Conservation (phyloP, 805 yeast species). For the Teunomyces tritomae region DNA sequence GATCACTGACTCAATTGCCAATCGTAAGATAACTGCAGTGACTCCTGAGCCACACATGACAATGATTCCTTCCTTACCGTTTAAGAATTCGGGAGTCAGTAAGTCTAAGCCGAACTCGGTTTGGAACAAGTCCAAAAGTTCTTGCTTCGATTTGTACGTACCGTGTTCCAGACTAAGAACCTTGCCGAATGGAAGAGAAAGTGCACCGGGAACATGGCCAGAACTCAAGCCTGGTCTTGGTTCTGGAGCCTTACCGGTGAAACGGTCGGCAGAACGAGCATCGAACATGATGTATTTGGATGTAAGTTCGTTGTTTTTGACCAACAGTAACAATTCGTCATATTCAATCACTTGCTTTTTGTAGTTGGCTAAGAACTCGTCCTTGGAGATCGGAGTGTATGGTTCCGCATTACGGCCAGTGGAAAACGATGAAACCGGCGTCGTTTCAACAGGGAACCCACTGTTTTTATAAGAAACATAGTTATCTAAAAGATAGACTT, state of each 20-base stretch:
- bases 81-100: slow-evolving; percentile 22
- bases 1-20: slow-evolving; percentile 51
- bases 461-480: slow-evolving; percentile 49
- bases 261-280: slow-evolving; percentile 77
- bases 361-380: slow-evolving; percentile 31
- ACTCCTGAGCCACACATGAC: slow-evolving; percentile 97
- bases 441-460: slow-evolving; percentile 47
- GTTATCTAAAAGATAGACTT: slow-evolving; percentile 69
- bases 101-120: slow-evolving; percentile 32
- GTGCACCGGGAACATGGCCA: slow-evolving; percentile 86
- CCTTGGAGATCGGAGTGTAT: slow-evolving; percentile 15
- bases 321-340: slow-evolving; percentile 64
- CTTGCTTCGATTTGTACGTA: slow-evolving; percentile 46
- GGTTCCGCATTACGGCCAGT: slow-evolving; percentile 12
- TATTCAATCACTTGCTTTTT: slow-evolving; percentile 55
- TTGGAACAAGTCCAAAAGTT: slow-evolving; percentile 46
- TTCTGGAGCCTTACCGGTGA: slow-evolving; percentile 78
- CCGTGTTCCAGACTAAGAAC: slow-evolving; percentile 49
- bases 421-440: slow-evolving; percentile 19
- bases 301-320: slow-evolving; percentile 44
- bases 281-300: slow-evolving; percentile 60
- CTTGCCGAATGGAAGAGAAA: slow-evolving; percentile 69
- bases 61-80: slow-evolving; percentile 60
- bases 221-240: slow-evolving; percentile 85
- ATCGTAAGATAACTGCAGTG: slow-evolving; percentile 78